Base-by-base conservation (phyloP, 768 basidiomycete genomes). In the Amanita rimosa region DNA sequence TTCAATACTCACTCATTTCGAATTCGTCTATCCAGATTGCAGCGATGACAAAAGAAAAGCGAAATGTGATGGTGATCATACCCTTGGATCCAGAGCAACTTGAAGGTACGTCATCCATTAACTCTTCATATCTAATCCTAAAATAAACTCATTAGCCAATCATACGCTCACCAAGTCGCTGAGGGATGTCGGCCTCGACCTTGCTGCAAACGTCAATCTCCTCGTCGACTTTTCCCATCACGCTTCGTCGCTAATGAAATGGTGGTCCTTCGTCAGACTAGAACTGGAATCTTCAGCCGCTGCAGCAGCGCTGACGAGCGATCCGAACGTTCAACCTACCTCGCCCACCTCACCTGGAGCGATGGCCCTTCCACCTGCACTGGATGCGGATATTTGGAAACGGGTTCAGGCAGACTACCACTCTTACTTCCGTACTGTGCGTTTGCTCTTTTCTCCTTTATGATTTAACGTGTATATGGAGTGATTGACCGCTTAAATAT, bases 11-110 rank as follows among this genome's bases (percentile, higher is more conserved):
- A 27, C 22, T 27, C 17, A 24, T 50, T 31, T 24, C 48, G 39
- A 34, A 37, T n/a, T n/a, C n/a, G n/a, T n/a, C n/a, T n/a, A n/a
- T n/a, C n/a, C 44, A 70, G 69, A 65, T 70, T 46, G 66, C 68
- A 22, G 68, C 69, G 1, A 55, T 56, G 4, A 69, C 68, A 2
- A 70, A 69, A 50, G 63, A 67, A 44, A 63, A 60, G 14, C 17
- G 36, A 29, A 58, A 53, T 31, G 52, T 53, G 11, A 55, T 61
- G 14, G 60, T 70, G 2, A 50, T 63, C 4, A 60, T 70, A n/a
- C 64, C 66, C 2, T 60, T 64, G 11, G 67, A 68, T 55, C 60
- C 64, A 19, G 56, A 61, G 31, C 63, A 65, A 44, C 57, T 31
- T 11, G 31, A 31, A 31, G 31, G 69, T 68, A 33, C 46, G 65